Conservation (phyloP, 148 eudicot genomes). For the Rhododendron henanense region DNA sequence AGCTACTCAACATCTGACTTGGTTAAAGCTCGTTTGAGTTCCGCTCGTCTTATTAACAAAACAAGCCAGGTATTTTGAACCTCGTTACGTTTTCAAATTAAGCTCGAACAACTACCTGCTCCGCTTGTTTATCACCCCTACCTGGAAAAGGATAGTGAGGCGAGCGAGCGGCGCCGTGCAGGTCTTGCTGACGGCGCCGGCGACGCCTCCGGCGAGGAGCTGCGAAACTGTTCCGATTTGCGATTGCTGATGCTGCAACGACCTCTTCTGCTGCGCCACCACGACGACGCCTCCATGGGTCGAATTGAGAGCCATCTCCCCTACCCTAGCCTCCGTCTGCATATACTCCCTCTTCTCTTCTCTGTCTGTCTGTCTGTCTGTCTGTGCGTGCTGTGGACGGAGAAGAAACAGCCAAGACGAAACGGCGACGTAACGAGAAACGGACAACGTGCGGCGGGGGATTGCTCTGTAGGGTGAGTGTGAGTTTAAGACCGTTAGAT, state of each 20-base stretch:
- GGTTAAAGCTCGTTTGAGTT: no score
- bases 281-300: slow-evolving; percentile 38
- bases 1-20: no score
- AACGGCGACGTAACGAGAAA: not conserved
- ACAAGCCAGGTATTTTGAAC: no score
- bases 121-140: slow-evolving; percentile 1
- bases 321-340: slow-evolving; percentile 90
- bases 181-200: slow-evolving; percentile 77
- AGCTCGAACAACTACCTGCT: not conserved
- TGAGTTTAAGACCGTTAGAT: not conserved
- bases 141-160: slow-evolving; percentile 72
- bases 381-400: not conserved
- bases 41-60: no score
- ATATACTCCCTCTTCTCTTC: slow-evolving; percentile 19
- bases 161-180: slow-evolving; percentile 78
- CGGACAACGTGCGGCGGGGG: not conserved
- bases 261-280: slow-evolving; percentile 10
- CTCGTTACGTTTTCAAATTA: no score
- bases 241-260: slow-evolving; percentile 34
- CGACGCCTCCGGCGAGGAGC: slow-evolving; percentile 68
- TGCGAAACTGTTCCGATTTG: slow-evolving; percentile 59
- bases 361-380: not conserved
- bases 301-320: slow-evolving; percentile 43
- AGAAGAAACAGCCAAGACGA: not conserved
- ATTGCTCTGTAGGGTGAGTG: not conserved